Percentiles rank a stretch among this genome's conserved stretches.
Evolutionary conservation across 1,139 yeast species (phyloP).

Genomic region (Geotrichum siamense): DNA sequence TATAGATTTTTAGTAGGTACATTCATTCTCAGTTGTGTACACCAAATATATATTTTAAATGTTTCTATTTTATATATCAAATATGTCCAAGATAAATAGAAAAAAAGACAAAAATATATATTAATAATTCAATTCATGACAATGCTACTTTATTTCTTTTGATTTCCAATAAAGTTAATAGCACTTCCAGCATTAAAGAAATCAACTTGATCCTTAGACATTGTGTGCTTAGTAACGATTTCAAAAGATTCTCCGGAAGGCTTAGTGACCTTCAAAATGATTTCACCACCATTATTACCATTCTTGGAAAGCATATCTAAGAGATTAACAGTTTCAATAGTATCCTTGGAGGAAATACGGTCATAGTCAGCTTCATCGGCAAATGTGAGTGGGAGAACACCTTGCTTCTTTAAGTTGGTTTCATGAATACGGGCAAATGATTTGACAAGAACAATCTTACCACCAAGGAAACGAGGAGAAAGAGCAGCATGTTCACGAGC

Average conservation of each 20-base stretch:
- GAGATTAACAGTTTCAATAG: slow-evolving; percentile 69
- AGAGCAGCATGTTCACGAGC: slow-evolving; percentile 99
- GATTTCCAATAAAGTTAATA: slow-evolving; percentile 58
- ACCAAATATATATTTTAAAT: too few species aligned
- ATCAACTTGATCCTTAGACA: slow-evolving; percentile 93
- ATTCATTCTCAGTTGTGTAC: too few species aligned
- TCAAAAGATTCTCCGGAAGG: slow-evolving; percentile 63
- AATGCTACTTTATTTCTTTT: slow-evolving; percentile 2
- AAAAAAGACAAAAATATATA: too few species aligned
- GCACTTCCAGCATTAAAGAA: slow-evolving; percentile 98
- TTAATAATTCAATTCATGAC: too few species aligned
- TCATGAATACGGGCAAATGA: slow-evolving; percentile 95
- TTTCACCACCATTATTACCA: slow-evolving; percentile 81
- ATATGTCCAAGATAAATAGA: too few species aligned
- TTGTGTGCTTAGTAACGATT: slow-evolving; percentile 80
- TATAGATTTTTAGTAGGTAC: too few species aligned
- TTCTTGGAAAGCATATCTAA: slow-evolving; percentile 39
- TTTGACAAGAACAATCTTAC: slow-evolving; percentile 78
- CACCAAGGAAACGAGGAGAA: slow-evolving; percentile 91
- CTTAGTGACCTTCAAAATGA: slow-evolving; percentile 67
- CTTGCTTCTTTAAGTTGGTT: slow-evolving; percentile 91
- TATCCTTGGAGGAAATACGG: slow-evolving; percentile 65
- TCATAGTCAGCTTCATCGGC: slow-evolving; percentile 88
- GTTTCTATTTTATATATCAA: too few species aligned
- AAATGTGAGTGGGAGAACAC: slow-evolving; percentile 89